A percentile compares a stretch with the other conserved stretches of the same genome.
phyloP scores from a whole-genome alignment of 1,284 basidiomycete species.

The Fomes fomentarius region DNA sequence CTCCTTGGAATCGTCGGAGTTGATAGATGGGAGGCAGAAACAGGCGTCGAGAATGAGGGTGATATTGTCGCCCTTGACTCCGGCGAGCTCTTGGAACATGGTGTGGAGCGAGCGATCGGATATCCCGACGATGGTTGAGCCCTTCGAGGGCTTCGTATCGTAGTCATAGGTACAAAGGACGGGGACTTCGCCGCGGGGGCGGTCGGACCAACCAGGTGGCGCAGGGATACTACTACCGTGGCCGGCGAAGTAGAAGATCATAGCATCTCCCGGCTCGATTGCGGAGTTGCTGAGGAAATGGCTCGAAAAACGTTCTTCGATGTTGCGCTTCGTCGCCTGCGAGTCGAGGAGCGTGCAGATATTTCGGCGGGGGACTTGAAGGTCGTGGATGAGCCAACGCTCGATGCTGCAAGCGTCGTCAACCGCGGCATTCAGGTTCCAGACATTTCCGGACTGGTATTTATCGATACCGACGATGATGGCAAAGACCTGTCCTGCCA shows the following conservation, averaged over 20 bases:
- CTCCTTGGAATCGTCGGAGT: constrained; percentile 39
- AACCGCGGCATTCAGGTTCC: constrained; percentile 64
- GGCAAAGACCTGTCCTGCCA: constrained; percentile 57
- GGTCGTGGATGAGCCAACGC: constrained; percentile 55
- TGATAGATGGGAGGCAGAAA: constrained; percentile 50
- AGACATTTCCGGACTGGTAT: constrained; percentile 64
- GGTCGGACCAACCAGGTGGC: constrained; percentile 58
- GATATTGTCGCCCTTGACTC: constrained; percentile 66
- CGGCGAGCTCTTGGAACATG: constrained; percentile 56
- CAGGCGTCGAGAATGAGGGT: constrained; percentile 68
- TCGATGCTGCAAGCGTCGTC: constrained; percentile 60
- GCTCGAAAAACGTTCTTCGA: constrained; percentile 59
- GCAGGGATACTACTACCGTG: constrained; percentile 60
- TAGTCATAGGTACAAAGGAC: constrained; percentile 67
- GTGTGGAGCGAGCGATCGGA: constrained; percentile 65
- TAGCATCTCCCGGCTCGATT: constrained; percentile 61
- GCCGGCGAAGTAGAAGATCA: constrained; percentile 70
- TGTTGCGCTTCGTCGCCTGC: constrained; percentile 59
- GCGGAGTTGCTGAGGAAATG: constrained; percentile 62
- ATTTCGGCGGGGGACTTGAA: constrained; percentile 61
- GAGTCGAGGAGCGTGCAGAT: constrained; percentile 57
- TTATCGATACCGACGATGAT: constrained; percentile 66
- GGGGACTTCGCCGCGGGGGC: constrained; percentile 48
- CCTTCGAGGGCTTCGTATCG: constrained; percentile 48
- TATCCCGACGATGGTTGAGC: constrained; percentile 46